Conservation (phyloP, 331 rosid species). For the Prunus yedoensis region DNA sequence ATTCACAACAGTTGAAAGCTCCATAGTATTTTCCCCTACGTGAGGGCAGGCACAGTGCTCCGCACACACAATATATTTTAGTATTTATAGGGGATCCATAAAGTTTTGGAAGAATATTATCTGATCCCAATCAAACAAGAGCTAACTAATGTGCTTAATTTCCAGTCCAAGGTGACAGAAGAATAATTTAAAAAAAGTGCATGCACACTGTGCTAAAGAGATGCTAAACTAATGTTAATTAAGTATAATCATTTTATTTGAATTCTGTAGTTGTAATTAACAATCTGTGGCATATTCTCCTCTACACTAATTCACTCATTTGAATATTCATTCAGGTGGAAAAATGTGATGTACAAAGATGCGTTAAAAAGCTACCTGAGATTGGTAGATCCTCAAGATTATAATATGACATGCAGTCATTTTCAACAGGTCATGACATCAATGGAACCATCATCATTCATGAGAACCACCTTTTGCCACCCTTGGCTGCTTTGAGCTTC, state of each 20-base stretch:
- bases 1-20: background rate
- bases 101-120: slow-evolving; percentile 49
- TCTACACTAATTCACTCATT: slow-evolving; percentile 3
- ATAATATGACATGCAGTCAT: background rate
- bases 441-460: slow-evolving; percentile 11
- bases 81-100: slow-evolving; percentile 20
- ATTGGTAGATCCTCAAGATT: slow-evolving; percentile 11
- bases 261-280: background rate
- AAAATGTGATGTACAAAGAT: slow-evolving; percentile 17
- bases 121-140: slow-evolving; percentile 44
- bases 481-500: slow-evolving; percentile 55
- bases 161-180: background rate
- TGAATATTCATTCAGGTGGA: background rate
- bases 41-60: slow-evolving; percentile 1
- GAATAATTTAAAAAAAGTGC: background rate
- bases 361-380: slow-evolving; percentile 15
- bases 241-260: slow-evolving; percentile 1
- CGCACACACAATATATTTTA: background rate
- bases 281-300: slow-evolving; percentile 5
- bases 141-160: slow-evolving; percentile 17
- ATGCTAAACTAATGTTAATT: background rate
- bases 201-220: background rate
- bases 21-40: background rate
- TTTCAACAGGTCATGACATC: background rate
- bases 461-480: slow-evolving; percentile 45